Base-by-base conservation (phyloP, 2,329 filamentous ascomycete species). In the Arthrobotrys musiformis region DNA sequence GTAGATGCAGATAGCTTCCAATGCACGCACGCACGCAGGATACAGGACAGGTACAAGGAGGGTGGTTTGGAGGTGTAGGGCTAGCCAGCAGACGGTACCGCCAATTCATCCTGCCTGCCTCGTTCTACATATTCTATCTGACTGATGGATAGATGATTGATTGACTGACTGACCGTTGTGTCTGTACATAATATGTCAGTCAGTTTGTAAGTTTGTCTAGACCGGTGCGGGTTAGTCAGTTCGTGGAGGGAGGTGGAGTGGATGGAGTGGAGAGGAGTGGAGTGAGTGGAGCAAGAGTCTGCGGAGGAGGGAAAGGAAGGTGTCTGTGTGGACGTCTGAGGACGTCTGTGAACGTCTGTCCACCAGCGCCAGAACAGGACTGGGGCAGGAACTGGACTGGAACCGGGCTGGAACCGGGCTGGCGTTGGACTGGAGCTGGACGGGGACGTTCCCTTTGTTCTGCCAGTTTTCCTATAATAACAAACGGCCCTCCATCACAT, bases 31-130 rank as follows among this genome's bases (percentile, higher is more conserved):
- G 30, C 54, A n/a, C n/a, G n/a, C n/a, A n/a, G n/a, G n/a, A n/a
- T n/a, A n/a, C 11, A 58, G 17, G 33, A 48, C 61, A 52, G 42
- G 61, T 64, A 64, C 61, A 60, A 40, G 19, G 40, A n/a, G n/a
- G n/a, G n/a, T n/a, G n/a, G n/a, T n/a, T n/a, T 22, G n/a, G 24
- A 35, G 30, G 30, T 37, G 40, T 63, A 63, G n/a, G n/a, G n/a
- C n/a, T 52, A 64, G 44, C 68, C 62, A 48, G 68, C 35, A 58
- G 54, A n/a, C 11, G 11, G 54, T 64, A 63, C 69, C 60, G 61
- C 69, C 69, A 66, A 73, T 73, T 66, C 60, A 73, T 46, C 35
- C 62, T 52, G 62, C 46, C 40, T 17, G 40, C 19, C 30, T 9
- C 9, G 30, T 33, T 9, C 30, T 33, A 9, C 9, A 4, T 33